phyloP scores from a whole-genome alignment of 768 basidiomycete genomes.

The Lanmaoa pseudosensibilis region DNA sequence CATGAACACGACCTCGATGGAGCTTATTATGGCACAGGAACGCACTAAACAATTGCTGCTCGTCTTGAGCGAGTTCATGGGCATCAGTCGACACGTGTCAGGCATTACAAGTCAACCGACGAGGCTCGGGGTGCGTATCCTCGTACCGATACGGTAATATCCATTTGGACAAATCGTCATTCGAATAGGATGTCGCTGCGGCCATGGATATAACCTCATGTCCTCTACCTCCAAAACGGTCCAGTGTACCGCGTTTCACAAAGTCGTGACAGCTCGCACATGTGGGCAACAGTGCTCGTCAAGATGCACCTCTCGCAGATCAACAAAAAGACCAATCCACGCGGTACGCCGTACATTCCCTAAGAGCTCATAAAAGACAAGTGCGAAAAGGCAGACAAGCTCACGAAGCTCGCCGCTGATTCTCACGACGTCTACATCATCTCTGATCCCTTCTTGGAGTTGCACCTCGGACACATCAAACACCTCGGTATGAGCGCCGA shows the following conservation, averaged over 20 bases:
- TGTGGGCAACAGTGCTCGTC: constrained; percentile 91
- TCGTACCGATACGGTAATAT: neutral
- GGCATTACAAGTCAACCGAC: constrained; percentile 87
- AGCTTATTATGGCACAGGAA: constrained; percentile 94
- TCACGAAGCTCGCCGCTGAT: constrained; percentile 70
- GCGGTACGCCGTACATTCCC: constrained; percentile 84
- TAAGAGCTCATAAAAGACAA: constrained; percentile 52
- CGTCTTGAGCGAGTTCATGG: constrained; percentile 97
- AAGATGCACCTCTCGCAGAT: constrained; percentile 87
- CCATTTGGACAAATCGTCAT: neutral
- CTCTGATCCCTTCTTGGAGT: constrained; percentile 90
- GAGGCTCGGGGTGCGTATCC: constrained; percentile 60
- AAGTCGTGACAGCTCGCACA: constrained; percentile 87
- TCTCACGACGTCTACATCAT: constrained; percentile 97
- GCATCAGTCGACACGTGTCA: constrained; percentile 86
- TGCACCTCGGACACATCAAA: constrained; percentile 83
- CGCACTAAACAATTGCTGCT: constrained; percentile 80
- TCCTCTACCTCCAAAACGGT: constrained; percentile 65
- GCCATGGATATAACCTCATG: constrained; percentile 92
- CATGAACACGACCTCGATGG: constrained; percentile 99
- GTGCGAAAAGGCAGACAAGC: constrained; percentile 73
- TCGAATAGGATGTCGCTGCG: constrained; percentile 73
- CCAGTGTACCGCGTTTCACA: constrained; percentile 78
- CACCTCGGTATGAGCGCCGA: constrained; percentile 93
- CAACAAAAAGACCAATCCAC: constrained; percentile 72